Evolutionary conservation across 192 early-diverging fungal species (phyloP).

Genomic region (Coemansia sp.): DNA sequence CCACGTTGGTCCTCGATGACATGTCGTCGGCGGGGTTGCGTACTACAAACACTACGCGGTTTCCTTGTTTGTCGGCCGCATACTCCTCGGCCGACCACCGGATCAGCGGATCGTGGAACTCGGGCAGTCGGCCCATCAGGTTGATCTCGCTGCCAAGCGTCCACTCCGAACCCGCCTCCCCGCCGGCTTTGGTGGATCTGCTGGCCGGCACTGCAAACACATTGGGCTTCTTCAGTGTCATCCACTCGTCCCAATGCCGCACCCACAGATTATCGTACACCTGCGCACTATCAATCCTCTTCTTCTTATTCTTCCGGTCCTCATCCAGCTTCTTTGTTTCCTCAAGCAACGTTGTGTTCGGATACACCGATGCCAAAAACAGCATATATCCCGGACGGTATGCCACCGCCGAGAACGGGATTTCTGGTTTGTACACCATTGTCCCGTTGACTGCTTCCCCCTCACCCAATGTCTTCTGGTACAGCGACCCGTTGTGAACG

Average conservation of each 20-base stretch:
- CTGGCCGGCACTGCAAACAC: conserved; percentile 15
- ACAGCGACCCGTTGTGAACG: conserved; percentile 22
- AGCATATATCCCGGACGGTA: conserved; percentile 18
- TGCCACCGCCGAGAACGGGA: conserved; percentile 16
- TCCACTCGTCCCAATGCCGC: conserved; percentile 72
- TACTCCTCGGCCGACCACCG: conserved; percentile 58
- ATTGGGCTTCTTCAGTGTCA: conserved; percentile 41
- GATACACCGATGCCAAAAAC: conserved; percentile 26
- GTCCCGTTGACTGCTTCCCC: conserved; percentile 9
- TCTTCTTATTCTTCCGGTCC: conserved; percentile 36
- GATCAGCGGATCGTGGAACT: conserved; percentile 27
- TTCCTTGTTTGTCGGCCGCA: conserved; percentile 63
- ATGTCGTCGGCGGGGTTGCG: conserved; percentile 58
- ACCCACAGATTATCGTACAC: conserved; percentile 69
- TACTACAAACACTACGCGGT: conserved; percentile 62
- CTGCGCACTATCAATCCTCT: conserved; percentile 56
- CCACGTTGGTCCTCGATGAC: conserved; percentile 67
- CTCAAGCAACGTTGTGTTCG: not conserved
- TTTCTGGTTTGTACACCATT: conserved; percentile 13
- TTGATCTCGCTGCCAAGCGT: conserved; percentile 31
- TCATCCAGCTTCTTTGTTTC: conserved; percentile 7
- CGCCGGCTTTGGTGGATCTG: conserved; percentile 44
- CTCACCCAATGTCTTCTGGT: conserved; percentile 5
- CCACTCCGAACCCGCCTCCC: conserved; percentile 20
- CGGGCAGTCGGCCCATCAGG: conserved; percentile 14